phyloP scores from a whole-genome alignment of 2,329 filamentous ascomycete species.

The Zasmidium angulare region DNA sequence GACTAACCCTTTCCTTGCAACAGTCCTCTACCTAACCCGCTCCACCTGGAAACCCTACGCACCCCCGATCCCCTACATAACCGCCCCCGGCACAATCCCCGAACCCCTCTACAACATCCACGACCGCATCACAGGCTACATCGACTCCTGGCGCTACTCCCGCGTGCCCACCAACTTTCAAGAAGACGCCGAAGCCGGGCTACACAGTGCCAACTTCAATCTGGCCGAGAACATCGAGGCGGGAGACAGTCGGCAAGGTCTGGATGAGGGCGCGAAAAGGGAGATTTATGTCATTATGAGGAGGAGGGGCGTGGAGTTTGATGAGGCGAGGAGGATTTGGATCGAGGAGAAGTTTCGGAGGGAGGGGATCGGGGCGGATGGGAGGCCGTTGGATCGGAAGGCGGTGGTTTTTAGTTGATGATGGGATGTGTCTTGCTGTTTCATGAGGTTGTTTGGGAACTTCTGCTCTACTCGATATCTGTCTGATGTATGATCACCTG shows the following conservation, averaged over 20 bases:
- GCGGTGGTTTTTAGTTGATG: slow-evolving; percentile 84
- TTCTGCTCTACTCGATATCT: no score
- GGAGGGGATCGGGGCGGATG: slow-evolving; percentile 86
- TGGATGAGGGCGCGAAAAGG: slow-evolving; percentile 76
- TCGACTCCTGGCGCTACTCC: slow-evolving; percentile 62
- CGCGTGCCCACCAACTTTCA: slow-evolving; percentile 72
- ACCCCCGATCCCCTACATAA: slow-evolving; percentile 55
- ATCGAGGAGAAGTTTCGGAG: slow-evolving; percentile 83
- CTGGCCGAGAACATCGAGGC: slow-evolving; percentile 75
- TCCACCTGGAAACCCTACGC: slow-evolving; percentile 71
- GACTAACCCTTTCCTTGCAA: background rate
- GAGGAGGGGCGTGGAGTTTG: slow-evolving; percentile 75
- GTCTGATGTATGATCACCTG: no score
- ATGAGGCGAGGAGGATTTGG: slow-evolving; percentile 83
- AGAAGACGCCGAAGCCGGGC: slow-evolving; percentile 82
- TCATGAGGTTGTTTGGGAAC: no score
- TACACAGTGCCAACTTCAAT: slow-evolving; percentile 81
- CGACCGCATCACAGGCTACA: slow-evolving; percentile 40
- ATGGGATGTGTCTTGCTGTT: background rate
- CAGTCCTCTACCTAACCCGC: slow-evolving; percentile 78
- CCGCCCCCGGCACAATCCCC: slow-evolving; percentile 49
- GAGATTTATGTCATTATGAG: slow-evolving; percentile 92
- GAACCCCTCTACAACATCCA: slow-evolving; percentile 55
- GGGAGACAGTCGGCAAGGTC: slow-evolving; percentile 74
- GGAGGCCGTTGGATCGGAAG: slow-evolving; percentile 85